Conservation (phyloP, 1,284 basidiomycete species). For the Cutaneotrichosporon spelunceum region DNA sequence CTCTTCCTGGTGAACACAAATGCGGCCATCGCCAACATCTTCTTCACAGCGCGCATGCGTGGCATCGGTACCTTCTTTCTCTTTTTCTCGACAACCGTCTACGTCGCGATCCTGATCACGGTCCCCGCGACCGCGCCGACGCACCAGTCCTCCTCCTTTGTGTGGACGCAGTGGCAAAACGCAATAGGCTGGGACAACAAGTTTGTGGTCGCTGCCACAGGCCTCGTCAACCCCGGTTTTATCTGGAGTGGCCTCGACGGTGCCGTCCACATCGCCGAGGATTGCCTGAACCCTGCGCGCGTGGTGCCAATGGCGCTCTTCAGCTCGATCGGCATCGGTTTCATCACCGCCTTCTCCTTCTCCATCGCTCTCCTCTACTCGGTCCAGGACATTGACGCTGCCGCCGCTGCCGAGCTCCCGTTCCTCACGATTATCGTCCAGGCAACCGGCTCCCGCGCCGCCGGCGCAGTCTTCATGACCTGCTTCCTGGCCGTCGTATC, state of each 20-base stretch:
- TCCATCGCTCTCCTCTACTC: conserved; percentile 20
- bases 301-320: conserved; percentile 19
- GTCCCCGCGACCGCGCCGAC: conserved; percentile 12
- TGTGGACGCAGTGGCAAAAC: conserved; percentile 17
- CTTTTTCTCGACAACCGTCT: conserved; percentile 15
- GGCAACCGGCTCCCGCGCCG: conserved; percentile 15
- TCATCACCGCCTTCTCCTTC: conserved; percentile 15
- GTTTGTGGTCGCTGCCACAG: conserved; percentile 22
- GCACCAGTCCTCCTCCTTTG: conserved; percentile 13
- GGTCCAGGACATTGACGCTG: conserved; percentile 19
- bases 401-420: conserved; percentile 13
- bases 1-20: conserved; percentile 21
- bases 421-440: conserved; percentile 23
- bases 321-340: conserved; percentile 12
- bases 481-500: conserved; percentile 13
- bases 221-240: conserved; percentile 22
- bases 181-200: conserved; percentile 15
- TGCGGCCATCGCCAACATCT: conserved; percentile 22
- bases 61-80: conserved; percentile 23
- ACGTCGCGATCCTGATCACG: conserved; percentile 25
- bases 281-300: conserved; percentile 14
- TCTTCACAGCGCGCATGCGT: conserved; percentile 14
- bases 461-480: conserved; percentile 15
- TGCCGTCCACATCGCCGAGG: conserved; percentile 22
- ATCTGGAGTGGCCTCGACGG: conserved; percentile 20